phyloP scores from a whole-genome alignment of 163 green algal genomes.

The Scenedesmus sp. region DNA sequence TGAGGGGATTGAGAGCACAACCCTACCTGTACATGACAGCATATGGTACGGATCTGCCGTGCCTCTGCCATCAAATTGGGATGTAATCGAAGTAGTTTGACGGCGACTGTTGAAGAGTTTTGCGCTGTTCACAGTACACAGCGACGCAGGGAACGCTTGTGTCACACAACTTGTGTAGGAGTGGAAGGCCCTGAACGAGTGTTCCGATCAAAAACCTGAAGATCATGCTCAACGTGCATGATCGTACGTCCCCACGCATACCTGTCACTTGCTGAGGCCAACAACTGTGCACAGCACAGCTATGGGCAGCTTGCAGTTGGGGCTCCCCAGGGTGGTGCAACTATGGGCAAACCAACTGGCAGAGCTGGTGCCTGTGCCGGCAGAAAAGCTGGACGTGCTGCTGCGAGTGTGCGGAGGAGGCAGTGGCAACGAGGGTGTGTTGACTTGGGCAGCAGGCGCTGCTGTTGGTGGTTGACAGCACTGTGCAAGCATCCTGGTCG shows the following conservation, averaged over 20 bases:
- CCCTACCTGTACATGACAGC: no score
- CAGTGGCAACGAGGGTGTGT: background rate
- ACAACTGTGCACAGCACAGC: background rate
- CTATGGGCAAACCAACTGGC: conserved; percentile 33
- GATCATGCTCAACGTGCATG: background rate
- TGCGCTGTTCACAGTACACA: background rate
- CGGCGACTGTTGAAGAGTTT: no score
- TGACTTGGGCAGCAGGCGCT: background rate
- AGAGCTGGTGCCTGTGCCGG: conserved; percentile 35
- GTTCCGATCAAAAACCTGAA: background rate
- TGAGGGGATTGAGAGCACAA: no score
- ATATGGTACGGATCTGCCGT: no score
- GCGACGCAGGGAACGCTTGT: no score
- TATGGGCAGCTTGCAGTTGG: conserved; percentile 1
- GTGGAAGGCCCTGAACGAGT: background rate
- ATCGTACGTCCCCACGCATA: background rate
- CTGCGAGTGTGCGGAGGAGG: conserved; percentile 20
- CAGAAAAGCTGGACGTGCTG: conserved; percentile 46
- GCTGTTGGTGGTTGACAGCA: conserved; percentile 8
- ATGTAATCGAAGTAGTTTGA: no score
- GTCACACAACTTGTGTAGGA: background rate
- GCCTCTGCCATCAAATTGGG: no score
- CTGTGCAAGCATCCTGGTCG: background rate
- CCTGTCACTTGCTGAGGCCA: background rate
- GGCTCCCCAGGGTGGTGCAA: conserved; percentile 18